Evolutionary conservation across 805 yeast species (phyloP), one percentile per base, ranked within the genome.

Genomic region (Pichia exigua): DNA sequence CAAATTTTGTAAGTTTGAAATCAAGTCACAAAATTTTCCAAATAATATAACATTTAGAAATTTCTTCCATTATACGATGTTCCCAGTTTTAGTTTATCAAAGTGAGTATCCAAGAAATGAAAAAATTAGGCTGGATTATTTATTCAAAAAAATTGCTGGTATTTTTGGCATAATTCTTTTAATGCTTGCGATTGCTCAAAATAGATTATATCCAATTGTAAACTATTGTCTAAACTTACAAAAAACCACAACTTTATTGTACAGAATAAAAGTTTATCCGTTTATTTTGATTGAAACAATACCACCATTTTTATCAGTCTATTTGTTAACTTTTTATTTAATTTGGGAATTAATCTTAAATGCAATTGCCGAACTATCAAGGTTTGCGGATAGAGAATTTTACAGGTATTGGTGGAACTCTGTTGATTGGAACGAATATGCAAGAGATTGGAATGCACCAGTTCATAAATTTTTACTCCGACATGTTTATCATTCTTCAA

Each of bases 351-450:
- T 92, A 7, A 92, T 92, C 47, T 72, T 91, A 59, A 92, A 91
- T 63, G 85, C 86, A 24, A 78, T 95, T 59, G 98, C 96, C 0
- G 99, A 94, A 65, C 71, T 92, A 40, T 83, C 96, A 17, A 63
- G 76, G 48, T 95, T 83, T 69, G 97, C 88, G 5, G 97, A 94
- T 65, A 79, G 99, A 47, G 86, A 86, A 58, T 94, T 94, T 67
- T 94, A 95, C 64, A 92, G 95, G 3, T 87, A 89, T 44, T 95
- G 99, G 99, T 94, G 99, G 99, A 88, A 91, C 60, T 87, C 95
- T 55, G 81, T 85, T 20, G 85, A 88, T 42, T 94, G 97, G 97
- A 87, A 87, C 52, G 91, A 91, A 64, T 94, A 87, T 66, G 85
- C 97, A 12, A 75, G 97, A 57, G 82, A 86, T 55, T 95, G 99